Evolutionary conservation across 106 monocot genomes (phyloP).

Genomic region (Ottelia alismoides): DNA sequence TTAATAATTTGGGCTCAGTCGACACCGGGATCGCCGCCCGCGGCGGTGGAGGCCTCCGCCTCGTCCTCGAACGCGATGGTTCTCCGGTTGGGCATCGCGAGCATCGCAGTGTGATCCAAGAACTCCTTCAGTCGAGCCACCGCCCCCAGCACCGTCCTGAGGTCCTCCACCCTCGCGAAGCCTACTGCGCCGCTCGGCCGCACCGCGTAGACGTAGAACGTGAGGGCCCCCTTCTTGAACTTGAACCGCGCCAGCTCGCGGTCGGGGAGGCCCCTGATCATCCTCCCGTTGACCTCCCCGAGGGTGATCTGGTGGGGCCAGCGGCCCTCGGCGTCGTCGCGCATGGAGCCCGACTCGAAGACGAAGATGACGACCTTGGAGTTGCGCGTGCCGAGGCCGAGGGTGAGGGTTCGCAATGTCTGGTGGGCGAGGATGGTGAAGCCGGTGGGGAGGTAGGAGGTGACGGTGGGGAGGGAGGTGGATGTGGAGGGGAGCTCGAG

Average conservation of each 20-base stretch:
- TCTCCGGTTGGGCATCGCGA: slow-evolving; percentile 63
- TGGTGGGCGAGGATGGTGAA: slow-evolving; percentile 47
- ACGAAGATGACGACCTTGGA: slow-evolving; percentile 77
- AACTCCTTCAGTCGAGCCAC: slow-evolving; percentile 67
- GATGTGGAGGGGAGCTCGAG: neutral
- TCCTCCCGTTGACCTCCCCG: slow-evolving; percentile 9
- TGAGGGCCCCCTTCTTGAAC: slow-evolving; percentile 75
- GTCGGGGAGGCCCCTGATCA: slow-evolving; percentile 23
- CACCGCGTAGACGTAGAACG: slow-evolving; percentile 80
- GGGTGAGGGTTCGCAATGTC: slow-evolving; percentile 87
- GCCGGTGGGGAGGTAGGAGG: slow-evolving; percentile 17
- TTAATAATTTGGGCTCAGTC: too few relatives aligned
- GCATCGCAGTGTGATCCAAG: slow-evolving; percentile 90
- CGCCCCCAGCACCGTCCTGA: slow-evolving; percentile 35
- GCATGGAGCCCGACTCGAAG: slow-evolving; percentile 70
- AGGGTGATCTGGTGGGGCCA: slow-evolving; percentile 26
- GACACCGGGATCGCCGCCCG: too few relatives aligned
- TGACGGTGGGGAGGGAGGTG: slow-evolving; percentile 20
- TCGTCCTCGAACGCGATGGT: too few relatives aligned
- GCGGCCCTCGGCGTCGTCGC: slow-evolving; percentile 35
- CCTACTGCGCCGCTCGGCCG: slow-evolving; percentile 30
- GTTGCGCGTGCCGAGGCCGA: slow-evolving; percentile 84
- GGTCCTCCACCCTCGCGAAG: slow-evolving; percentile 52
- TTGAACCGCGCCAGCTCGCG: slow-evolving; percentile 87
- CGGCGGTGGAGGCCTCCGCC: too few relatives aligned